Percentiles rank a stretch among this genome's conserved stretches.
These are phyloP conservation scores for Hypoxylon sp. DNA, from an alignment of 2,329 filamentous ascomycete species.

Conservation along the genomic window DNA sequence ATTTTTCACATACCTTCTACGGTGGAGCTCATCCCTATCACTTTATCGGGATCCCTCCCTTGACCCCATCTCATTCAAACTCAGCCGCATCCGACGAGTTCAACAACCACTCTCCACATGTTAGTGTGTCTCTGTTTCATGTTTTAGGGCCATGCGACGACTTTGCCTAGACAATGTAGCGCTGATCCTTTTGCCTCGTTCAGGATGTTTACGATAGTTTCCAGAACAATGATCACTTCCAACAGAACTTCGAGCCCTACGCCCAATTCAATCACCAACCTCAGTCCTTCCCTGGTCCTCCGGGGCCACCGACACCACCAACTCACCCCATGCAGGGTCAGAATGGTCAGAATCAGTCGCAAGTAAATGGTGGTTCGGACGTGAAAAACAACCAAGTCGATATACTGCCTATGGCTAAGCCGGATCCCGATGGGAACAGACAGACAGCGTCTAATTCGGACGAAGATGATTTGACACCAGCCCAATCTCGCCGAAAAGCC, in stretches of 20 bases:
- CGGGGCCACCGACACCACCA: constrained; percentile 69
- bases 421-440: constrained; percentile 59
- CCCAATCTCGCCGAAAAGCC: constrained; percentile 72
- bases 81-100: constrained; percentile 70
- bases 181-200: constrained; percentile 40
- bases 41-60: constrained; percentile 68
- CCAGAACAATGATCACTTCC: constrained; percentile 65
- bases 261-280: constrained; percentile 60
- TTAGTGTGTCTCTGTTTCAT: constrained; percentile 58
- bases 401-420: constrained; percentile 56
- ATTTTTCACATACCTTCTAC: constrained; percentile 69
- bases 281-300: constrained; percentile 62
- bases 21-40: constrained; percentile 66
- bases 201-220: constrained; percentile 68
- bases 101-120: constrained; percentile 68
- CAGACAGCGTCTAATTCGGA: constrained; percentile 67
- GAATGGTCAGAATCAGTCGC: constrained; percentile 49
- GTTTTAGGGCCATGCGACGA: constrained; percentile 42
- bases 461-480: constrained; percentile 69
- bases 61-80: constrained; percentile 70
- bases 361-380: constrained; percentile 45
- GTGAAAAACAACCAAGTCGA: constrained; percentile 52
- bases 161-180: constrained; percentile 50
- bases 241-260: constrained; percentile 62
- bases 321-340: constrained; percentile 56